Evolutionary conservation across 108 stramenopile species (phyloP).

Genomic region (Mayamaea pseudoterrestris): DNA sequence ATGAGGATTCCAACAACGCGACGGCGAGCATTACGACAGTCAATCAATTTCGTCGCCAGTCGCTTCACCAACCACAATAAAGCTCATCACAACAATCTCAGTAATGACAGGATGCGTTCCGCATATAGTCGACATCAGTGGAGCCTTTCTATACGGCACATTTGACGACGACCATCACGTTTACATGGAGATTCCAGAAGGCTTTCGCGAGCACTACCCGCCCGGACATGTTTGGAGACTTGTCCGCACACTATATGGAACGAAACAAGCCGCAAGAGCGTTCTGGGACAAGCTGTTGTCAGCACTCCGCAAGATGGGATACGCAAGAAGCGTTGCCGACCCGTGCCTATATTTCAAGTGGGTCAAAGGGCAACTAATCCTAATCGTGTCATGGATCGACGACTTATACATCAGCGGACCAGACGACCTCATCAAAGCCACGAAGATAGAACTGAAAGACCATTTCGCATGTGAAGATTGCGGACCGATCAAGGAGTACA

Average conservation of each 20-base stretch:
- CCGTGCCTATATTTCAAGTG: constrained; percentile 20
- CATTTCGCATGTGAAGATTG: constrained; percentile 20
- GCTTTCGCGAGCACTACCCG: constrained; percentile 17
- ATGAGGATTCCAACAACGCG: constrained; percentile 23
- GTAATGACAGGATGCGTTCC: constrained; percentile 13
- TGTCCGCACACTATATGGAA: constrained; percentile 7
- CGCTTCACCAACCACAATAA: constrained; percentile 13
- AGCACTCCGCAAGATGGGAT: no score
- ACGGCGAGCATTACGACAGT: constrained; percentile 18
- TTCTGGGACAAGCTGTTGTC: no score
- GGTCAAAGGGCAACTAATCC: constrained; percentile 7
- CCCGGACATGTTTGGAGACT: constrained; percentile 2
- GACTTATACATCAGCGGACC: constrained; percentile 14
- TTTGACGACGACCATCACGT: constrained; percentile 6
- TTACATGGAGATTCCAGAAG: constrained; percentile 22
- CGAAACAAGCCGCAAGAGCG: no score
- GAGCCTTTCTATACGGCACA: constrained; percentile 20
- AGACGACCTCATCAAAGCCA: constrained; percentile 4
- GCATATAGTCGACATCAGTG: constrained; percentile 16
- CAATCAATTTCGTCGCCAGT: constrained; percentile 17
- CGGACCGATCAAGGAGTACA: constrained; percentile 21
- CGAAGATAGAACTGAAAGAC: constrained; percentile 4
- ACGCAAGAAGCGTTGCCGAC: constrained; percentile 10
- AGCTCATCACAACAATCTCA: constrained; percentile 9
- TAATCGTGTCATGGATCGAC: constrained; percentile 25